Conservation (phyloP, 148 eudicot species). For the Fallopia convolvulus region DNA sequence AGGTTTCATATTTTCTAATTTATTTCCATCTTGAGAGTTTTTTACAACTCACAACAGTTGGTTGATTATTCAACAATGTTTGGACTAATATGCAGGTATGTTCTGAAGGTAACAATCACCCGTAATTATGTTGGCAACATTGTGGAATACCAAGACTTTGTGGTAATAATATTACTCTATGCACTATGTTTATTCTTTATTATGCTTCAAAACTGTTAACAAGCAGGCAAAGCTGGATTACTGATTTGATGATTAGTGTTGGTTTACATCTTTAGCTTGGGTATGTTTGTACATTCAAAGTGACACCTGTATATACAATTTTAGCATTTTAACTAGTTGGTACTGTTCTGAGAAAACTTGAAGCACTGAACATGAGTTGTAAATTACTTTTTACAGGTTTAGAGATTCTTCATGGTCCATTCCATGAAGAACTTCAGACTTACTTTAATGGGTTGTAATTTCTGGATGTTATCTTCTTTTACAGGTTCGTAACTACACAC, state of each 20-base stretch:
- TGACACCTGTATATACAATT: neutral
- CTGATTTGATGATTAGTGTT: neutral
- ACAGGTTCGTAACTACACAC: constrained; percentile 83
- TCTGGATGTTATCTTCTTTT: constrained; percentile 14
- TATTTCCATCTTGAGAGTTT: neutral
- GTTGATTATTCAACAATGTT: neutral
- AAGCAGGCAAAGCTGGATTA: neutral
- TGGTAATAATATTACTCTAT: constrained; percentile 33
- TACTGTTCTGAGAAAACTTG: neutral
- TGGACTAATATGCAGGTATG: constrained; percentile 48
- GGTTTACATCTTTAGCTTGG: neutral
- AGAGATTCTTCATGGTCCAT: neutral
- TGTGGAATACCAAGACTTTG: constrained; percentile 71
- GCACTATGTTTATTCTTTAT: constrained; percentile 4
- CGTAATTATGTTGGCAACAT: constrained; percentile 96
- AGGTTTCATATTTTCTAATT: neutral
- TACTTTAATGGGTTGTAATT: neutral
- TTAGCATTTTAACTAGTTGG: neutral
- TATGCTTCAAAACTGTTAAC: neutral
- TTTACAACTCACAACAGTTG: neutral
- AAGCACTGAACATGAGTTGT: neutral
- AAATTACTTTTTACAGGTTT: neutral
- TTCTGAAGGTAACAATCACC: constrained; percentile 83
- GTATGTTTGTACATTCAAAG: neutral
- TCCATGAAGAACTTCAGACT: neutral